Conservation (phyloP, 495 filamentous ascomycete genomes). For the Lasiosphaeria miniovina region DNA sequence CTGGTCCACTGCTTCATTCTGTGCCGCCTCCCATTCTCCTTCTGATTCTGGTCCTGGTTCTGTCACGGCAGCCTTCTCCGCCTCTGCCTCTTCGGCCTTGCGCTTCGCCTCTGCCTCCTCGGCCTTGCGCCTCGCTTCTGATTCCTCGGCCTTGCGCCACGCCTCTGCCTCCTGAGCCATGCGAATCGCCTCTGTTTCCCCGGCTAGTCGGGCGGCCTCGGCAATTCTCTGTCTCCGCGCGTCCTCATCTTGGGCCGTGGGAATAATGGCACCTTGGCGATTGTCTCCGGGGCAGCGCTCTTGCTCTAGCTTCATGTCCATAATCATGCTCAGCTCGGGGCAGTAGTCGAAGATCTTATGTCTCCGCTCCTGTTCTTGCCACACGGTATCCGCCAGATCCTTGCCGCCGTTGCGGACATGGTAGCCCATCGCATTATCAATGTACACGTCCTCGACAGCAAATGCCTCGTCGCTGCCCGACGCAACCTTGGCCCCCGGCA, state of each 20-base stretch:
- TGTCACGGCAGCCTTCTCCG: too few species aligned
- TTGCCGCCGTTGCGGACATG: constrained; percentile 41
- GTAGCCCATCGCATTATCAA: constrained; percentile 47
- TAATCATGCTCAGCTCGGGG: constrained; percentile 48
- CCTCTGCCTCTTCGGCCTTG: not conserved
- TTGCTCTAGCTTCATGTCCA: constrained; percentile 48
- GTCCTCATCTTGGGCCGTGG: not conserved
- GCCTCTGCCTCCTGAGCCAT: not conserved
- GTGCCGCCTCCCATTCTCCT: too few species aligned
- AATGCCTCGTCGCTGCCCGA: constrained; percentile 35
- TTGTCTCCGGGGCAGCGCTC: constrained; percentile 40
- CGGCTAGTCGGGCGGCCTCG: constrained; percentile 3
- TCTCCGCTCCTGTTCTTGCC: constrained; percentile 36
- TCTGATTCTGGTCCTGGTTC: too few species aligned
- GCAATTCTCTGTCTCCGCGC: constrained; percentile 4
- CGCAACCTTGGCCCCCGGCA: constrained; percentile 47
- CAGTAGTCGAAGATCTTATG: constrained; percentile 47
- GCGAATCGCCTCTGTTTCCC: not conserved
- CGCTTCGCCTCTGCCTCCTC: constrained; percentile 4
- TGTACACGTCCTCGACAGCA: constrained; percentile 46
- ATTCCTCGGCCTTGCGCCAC: constrained; percentile 3
- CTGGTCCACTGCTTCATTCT: too few species aligned
- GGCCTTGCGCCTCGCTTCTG: not conserved
- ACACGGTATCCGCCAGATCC: constrained; percentile 36
- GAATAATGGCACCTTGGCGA: constrained; percentile 18